Conservation (phyloP, 192 early-diverging fungal genomes). For the Oehlia diaphana region DNA sequence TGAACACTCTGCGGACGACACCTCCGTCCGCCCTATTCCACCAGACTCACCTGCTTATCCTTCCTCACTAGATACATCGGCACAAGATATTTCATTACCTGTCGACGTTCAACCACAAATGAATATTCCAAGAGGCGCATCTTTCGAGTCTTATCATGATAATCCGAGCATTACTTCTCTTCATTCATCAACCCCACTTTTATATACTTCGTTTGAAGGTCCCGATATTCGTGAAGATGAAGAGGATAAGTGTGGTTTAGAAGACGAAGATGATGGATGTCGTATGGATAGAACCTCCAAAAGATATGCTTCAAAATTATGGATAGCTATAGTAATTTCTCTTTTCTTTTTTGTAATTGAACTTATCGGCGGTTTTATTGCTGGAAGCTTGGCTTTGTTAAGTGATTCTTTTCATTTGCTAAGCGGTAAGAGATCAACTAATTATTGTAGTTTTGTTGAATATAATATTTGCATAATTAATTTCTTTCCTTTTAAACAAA, state of each 20-base stretch:
- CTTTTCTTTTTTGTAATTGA: slow-evolving; percentile 65
- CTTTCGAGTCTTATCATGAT: slow-evolving; percentile 17
- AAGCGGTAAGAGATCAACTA: slow-evolving; percentile 43
- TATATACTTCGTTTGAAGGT: slow-evolving; percentile 22
- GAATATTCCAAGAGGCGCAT: not conserved
- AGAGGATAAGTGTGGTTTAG: not conserved
- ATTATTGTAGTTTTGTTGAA: not conserved
- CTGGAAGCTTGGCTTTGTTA: slow-evolving; percentile 72
- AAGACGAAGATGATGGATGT: not conserved
- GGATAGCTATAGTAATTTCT: slow-evolving; percentile 57
- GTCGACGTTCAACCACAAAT: not conserved
- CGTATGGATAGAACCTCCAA: not conserved
- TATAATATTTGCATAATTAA: not conserved
- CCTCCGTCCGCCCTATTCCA: slow-evolving; percentile 9
- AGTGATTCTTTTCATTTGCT: slow-evolving; percentile 77
- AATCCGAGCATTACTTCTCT: not conserved
- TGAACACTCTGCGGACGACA: not conserved
- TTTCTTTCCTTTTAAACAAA: not conserved
- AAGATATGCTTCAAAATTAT: slow-evolving; percentile 16
- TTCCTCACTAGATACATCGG: not conserved
- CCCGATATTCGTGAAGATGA: not conserved
- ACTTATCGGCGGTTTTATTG: slow-evolving; percentile 58
- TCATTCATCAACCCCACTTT: not conserved
- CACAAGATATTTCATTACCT: not conserved
- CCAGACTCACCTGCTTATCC: slow-evolving; percentile 25